Evolutionary conservation across 345 rosid genomes (phyloP), one percentile per base, ranked within the genome.

Genomic region (Linum trigynum): DNA sequence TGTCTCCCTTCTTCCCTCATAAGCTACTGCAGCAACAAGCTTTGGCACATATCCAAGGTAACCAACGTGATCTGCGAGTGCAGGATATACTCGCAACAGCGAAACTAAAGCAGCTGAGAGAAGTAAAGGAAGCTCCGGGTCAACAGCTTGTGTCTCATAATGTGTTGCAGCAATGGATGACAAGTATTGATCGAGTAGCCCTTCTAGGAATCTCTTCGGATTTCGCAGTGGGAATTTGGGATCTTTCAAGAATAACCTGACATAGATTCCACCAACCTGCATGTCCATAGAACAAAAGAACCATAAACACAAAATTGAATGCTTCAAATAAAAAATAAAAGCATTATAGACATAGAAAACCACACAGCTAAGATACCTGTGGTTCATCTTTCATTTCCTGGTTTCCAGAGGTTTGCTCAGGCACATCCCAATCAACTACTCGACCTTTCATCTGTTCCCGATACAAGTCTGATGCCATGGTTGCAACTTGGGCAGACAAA

Each of bases 71-170:
- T 94, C 99, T 35, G 97, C 92, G 66, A 94, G 96, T 68, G 91
- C 88, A 69, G 99, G 99, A 75, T 94, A 96, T 63, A 94, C 99
- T 63, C 99, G 92, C 82, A 94, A 75, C 77, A 94, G 78, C 59
- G 99, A 88, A 79, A 94, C 99, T 76, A 94, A 80, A 76, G 99
- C 99, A 75, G 97, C 97, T 67, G 99, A 94, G 57, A 94, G 91
- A 76, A 94, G 96, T 70, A 90, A 78, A 37, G 99, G 91, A 74
- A 88, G 99, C 81, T 90, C 96, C 9, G 88, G 88, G 81, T 94
- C 97, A 65, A 82, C 77, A 71, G 90, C 76, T 79, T 81, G 87
- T 62, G 81, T 67, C 55, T 87, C 95, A 67, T 85, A 90, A 82
- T 94, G 96, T 37, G 96, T 83, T 61, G 96, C 92, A 41, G 95